Conservation (phyloP, 2,329 filamentous ascomycete genomes). For the Cordyceps pruinosa region DNA sequence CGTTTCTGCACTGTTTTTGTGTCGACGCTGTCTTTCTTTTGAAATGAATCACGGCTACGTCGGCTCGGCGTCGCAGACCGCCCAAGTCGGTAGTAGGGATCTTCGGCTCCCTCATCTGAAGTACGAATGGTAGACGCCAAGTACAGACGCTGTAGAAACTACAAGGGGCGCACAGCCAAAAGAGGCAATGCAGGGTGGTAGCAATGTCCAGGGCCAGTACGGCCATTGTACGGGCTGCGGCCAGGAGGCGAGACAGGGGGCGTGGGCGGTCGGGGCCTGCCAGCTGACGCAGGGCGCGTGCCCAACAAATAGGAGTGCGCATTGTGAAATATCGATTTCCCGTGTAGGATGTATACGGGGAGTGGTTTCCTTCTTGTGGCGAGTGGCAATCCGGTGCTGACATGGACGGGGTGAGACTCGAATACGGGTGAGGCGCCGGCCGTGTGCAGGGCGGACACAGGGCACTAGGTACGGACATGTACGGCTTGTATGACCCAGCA, state of each 20-base stretch:
- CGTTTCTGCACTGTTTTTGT: not conserved
- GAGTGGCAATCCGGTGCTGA: not conserved
- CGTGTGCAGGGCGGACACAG: not conserved
- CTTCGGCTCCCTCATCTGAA: not conserved
- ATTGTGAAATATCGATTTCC: not conserved
- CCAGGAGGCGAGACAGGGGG: slow-evolving; percentile 5
- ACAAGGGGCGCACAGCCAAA: not conserved
- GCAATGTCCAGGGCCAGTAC: slow-evolving; percentile 4
- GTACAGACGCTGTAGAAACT: slow-evolving; percentile 9
- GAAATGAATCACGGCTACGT: not conserved
- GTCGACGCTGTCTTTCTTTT: not conserved
- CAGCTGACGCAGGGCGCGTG: not conserved
- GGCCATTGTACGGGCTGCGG: slow-evolving; percentile 1
- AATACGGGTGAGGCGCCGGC: not conserved
- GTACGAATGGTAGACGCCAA: slow-evolving; percentile 2
- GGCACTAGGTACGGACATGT: too few relatives aligned
- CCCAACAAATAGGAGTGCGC: not conserved
- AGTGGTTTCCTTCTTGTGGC: not conserved
- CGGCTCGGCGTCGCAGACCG: not conserved
- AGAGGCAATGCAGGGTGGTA: slow-evolving; percentile 2
- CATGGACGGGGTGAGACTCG: too few relatives aligned
- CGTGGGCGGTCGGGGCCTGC: not conserved
- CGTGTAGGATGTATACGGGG: not conserved
- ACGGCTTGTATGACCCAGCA: not conserved
- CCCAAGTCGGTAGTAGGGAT: not conserved